These are phyloP conservation scores for Daldinia eschscholtzii DNA, from an alignment of 2,329 filamentous ascomycete genomes.

Conservation along the genomic window DNA sequence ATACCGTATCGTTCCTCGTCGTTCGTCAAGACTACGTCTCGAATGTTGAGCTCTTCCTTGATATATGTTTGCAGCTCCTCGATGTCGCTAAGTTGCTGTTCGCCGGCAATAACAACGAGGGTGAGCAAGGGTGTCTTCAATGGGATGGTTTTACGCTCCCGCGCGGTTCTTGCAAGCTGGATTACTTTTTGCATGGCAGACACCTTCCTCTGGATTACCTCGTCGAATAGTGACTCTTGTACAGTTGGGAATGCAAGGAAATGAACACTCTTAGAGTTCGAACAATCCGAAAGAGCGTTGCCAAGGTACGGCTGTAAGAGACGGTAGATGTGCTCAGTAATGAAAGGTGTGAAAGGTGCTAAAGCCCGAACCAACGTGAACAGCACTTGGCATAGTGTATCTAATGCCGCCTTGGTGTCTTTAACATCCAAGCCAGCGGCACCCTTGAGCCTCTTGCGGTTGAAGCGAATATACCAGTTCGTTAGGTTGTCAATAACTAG, in stretches of 20 bases:
- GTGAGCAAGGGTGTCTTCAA: constrained; percentile 93
- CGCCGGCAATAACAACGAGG: constrained; percentile 85
- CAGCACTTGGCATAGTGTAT: constrained; percentile 75
- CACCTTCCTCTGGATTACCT: constrained; percentile 86
- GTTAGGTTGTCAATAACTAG: constrained; percentile 92
- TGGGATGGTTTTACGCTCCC: constrained; percentile 86
- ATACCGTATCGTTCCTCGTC: constrained; percentile 94
- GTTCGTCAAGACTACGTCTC: constrained; percentile 83
- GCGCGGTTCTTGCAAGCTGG: constrained; percentile 85
- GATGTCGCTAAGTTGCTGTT: constrained; percentile 87
- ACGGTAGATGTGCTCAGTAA: constrained; percentile 94
- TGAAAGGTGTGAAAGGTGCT: constrained; percentile 94
- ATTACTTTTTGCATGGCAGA: constrained; percentile 96
- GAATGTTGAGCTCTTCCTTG: constrained; percentile 89
- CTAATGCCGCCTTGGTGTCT: constrained; percentile 90
- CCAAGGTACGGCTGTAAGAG: constrained; percentile 86
- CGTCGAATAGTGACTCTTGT: constrained; percentile 87
- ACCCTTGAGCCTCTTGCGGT: constrained; percentile 80
- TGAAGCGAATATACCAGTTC: constrained; percentile 64
- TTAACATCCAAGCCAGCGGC: constrained; percentile 77
- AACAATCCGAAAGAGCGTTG: constrained; percentile 67
- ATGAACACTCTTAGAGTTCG: constrained; percentile 86
- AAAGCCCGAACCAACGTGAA: constrained; percentile 89
- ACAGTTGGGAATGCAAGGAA: constrained; percentile 93
- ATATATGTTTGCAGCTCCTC: constrained; percentile 90